Evolutionary conservation across 176 grass and related monocot species (phyloP), one percentile per base, ranked within the genome.

Genomic region (Musa itinerans): DNA sequence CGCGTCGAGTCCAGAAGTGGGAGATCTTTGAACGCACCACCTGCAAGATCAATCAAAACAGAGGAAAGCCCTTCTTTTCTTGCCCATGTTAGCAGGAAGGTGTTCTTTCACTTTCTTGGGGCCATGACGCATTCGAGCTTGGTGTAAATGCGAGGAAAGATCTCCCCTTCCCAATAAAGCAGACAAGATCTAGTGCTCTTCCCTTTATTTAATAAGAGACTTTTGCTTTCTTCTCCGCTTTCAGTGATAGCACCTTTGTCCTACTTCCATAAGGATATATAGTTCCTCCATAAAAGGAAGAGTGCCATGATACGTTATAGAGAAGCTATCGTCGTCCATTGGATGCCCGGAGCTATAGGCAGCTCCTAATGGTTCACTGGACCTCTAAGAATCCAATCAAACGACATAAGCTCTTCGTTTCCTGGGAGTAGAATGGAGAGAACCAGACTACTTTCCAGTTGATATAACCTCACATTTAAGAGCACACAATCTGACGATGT

Each of bases 191-290:
- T 69, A 50, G 67, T 69, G 67, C 24, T 69, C 34, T 69, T 10
- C 9, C 20, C 67, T 69, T 69, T 69, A 69, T 11, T 43, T 69
- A 15, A 69, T 69, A 49, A 50, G 10, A 43, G 67, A 50, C 67
- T 69, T 69, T 69, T 69, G 34, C 67, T 29, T 50, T 69, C 16
- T 49, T 69, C n/a, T 61, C n/a, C 57, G n/a, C 57, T 69, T 69
- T 69, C 48, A 69, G 67, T 69, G 67, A 69, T 17, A 50, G 13
- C 22, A 49, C 48, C 67, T 69, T 69, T 69, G 48, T 50, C 29
- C 43, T n/a, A 34, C 57, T 15, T 16, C 19, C 14, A 69, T 14
- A 14, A 50, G 19, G 67, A 69, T 69, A 15, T 43, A 43, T 50
- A 50, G 67, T 50, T 69, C 67, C 67, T 69, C 48, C 67, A 50